A percentile compares a stretch with the other conserved stretches of the same genome.
Conservation (phyloP, 2,329 filamentous ascomycete genomes). For the Eutypella sp. region DNA sequence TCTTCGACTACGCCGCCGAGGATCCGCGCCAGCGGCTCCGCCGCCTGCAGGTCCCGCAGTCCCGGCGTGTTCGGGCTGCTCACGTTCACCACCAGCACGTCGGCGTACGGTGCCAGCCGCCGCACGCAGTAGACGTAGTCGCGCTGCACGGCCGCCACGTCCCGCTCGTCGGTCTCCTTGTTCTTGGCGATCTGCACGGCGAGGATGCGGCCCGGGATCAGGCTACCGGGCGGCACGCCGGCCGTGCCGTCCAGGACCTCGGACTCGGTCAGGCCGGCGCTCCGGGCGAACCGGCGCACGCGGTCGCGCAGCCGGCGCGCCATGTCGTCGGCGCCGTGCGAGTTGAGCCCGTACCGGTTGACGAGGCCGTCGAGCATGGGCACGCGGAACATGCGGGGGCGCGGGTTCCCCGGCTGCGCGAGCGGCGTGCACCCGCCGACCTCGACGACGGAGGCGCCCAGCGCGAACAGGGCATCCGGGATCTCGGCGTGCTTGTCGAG, state of each 20-base stretch:
- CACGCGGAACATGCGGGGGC: slow-evolving; percentile 82
- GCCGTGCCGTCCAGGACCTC: slow-evolving; percentile 73
- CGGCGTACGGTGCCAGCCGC: slow-evolving; percentile 78
- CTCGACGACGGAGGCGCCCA: slow-evolving; percentile 84
- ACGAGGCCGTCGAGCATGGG: slow-evolving; percentile 81
- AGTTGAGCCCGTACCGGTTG: slow-evolving; percentile 95
- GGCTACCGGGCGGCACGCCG: slow-evolving; percentile 75
- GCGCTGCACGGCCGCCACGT: slow-evolving; percentile 74
- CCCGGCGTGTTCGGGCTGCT: slow-evolving; percentile 95
- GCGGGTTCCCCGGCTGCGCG: slow-evolving; percentile 84
- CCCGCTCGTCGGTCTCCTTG: slow-evolving; percentile 79
- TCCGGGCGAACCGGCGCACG: slow-evolving; percentile 70
- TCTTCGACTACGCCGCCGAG: slow-evolving; percentile 78
- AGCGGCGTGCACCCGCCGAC: slow-evolving; percentile 84
- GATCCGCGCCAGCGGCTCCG: slow-evolving; percentile 75
- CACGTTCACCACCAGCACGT: slow-evolving; percentile 96
- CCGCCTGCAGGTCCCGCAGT: slow-evolving; percentile 78
- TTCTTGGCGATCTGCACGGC: slow-evolving; percentile 97
- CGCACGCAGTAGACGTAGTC: slow-evolving; percentile 88
- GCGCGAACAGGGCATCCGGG: slow-evolving; percentile 74
- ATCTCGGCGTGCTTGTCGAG: slow-evolving; percentile 93
- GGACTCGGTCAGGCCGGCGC: slow-evolving; percentile 64
- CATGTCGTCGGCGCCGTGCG: slow-evolving; percentile 80
- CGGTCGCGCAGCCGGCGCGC: slow-evolving; percentile 73
- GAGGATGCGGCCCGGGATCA: slow-evolving; percentile 70